phyloP scores from a whole-genome alignment of 176 grass and related monocot species.

The Pontederia paniculata region DNA sequence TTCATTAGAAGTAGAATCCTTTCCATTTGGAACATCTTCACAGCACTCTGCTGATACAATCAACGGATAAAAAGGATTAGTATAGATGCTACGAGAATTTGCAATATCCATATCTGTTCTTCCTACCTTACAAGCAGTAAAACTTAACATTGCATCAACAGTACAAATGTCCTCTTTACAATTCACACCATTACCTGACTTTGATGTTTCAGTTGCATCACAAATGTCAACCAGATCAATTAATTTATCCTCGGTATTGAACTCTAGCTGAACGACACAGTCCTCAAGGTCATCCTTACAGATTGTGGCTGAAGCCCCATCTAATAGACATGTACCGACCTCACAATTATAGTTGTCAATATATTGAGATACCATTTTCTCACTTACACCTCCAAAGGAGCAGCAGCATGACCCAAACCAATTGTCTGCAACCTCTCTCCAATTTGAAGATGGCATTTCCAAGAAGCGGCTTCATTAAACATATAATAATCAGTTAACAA shows the following conservation, averaged over 20 bases:
- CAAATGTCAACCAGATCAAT: background rate
- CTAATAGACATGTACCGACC: slow-evolving; percentile 45
- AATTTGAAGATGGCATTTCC: slow-evolving; percentile 83
- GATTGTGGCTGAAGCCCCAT: slow-evolving; percentile 49
- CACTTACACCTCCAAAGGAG: slow-evolving; percentile 66
- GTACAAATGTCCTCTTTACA: slow-evolving; percentile 18
- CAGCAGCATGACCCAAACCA: slow-evolving; percentile 95
- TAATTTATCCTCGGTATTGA: slow-evolving; percentile 10
- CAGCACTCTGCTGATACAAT: slow-evolving; percentile 3
- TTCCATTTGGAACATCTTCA: background rate
- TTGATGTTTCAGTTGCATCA: background rate
- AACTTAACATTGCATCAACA: slow-evolving; percentile 13
- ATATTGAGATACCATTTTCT: slow-evolving; percentile 55
- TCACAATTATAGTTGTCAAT: slow-evolving; percentile 38
- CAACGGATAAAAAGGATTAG: background rate
- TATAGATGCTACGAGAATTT: background rate
- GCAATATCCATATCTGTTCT: slow-evolving; percentile 11
- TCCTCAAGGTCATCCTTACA: slow-evolving; percentile 49
- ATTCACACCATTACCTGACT: slow-evolving; percentile 5
- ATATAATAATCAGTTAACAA: background rate
- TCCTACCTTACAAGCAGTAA: slow-evolving; percentile 2
- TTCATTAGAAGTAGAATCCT: slow-evolving; percentile 5
- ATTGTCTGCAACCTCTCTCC: slow-evolving; percentile 88
- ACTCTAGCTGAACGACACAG: slow-evolving; percentile 8
- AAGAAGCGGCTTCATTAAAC: slow-evolving; percentile 39